These are phyloP conservation scores for Ceratobasidium sp. DNA, from an alignment of 1,284 basidiomycete genomes.

Conservation along the genomic window DNA sequence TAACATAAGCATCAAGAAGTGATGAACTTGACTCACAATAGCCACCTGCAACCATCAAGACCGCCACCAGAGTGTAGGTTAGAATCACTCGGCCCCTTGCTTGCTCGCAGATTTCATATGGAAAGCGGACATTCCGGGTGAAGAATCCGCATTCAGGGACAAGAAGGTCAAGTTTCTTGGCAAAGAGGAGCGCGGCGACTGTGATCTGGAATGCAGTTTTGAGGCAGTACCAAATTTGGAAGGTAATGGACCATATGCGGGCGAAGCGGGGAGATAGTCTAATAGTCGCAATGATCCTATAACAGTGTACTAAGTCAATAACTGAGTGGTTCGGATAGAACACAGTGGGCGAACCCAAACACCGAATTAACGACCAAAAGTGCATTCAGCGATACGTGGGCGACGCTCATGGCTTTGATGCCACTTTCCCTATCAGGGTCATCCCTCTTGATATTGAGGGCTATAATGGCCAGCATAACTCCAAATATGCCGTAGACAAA, in stretches of 20 bases:
- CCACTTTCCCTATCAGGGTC: not conserved
- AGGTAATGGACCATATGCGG: not conserved
- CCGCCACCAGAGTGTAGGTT: not conserved
- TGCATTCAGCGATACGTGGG: not conserved
- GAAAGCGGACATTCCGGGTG: too few species aligned
- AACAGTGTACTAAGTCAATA: not conserved
- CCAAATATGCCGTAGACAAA: not conserved
- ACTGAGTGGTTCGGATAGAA: not conserved
- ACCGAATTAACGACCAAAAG: conserved; percentile 1
- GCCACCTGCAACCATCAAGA: not conserved
- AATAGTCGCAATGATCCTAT: conserved; percentile 11
- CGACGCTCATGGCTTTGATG: not conserved
- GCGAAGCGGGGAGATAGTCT: not conserved
- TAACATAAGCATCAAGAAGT: not conserved
- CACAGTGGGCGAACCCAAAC: not conserved
- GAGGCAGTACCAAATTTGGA: conserved; percentile 17
- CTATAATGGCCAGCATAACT: not conserved
- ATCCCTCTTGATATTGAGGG: not conserved
- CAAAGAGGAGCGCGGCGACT: conserved; percentile 8
- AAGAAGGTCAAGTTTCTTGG: conserved; percentile 9
- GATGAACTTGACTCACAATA: conserved; percentile 3
- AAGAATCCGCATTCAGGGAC: not conserved
- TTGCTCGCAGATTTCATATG: not conserved
- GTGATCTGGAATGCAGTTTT: conserved; percentile 9
- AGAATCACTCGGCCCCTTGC: conserved; percentile 9